Evolutionary conservation across 2,329 filamentous ascomycete species (phyloP).

Genomic region (Daldinia sp.): DNA sequence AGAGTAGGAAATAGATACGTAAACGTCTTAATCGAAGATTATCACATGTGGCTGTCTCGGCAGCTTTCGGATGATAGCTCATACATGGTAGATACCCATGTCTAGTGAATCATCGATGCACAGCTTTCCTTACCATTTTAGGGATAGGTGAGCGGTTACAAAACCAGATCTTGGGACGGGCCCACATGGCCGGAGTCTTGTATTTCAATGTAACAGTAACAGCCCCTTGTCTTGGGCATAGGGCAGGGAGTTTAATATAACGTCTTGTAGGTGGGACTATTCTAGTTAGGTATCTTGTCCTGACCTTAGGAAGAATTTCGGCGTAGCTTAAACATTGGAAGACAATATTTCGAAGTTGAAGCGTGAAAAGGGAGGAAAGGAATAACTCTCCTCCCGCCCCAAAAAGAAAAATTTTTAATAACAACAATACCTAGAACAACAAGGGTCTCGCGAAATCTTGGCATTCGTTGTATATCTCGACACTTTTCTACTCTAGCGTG

Average conservation of each 20-base stretch:
- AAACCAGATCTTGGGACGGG: neutral
- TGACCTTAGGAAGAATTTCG: neutral
- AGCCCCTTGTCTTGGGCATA: neutral
- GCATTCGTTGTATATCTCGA: conserved; percentile 9
- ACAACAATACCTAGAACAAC: no score
- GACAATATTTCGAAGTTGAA: no score
- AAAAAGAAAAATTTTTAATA: no score
- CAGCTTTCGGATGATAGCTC: neutral
- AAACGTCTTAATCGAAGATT: no score
- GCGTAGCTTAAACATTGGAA: neutral
- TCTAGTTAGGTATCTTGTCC: no score
- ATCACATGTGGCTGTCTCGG: neutral
- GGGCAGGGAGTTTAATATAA: conserved; percentile 28
- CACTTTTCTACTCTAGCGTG: conserved; percentile 17
- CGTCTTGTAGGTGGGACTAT: conserved; percentile 3
- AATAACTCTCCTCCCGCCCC: no score
- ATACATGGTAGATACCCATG: no score
- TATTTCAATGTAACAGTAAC: neutral
- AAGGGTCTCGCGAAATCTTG: no score
- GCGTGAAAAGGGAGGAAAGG: no score
- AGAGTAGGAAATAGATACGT: no score
- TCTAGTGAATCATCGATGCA: neutral
- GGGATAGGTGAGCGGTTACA: neutral
- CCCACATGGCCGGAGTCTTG: neutral
- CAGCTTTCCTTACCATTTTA: no score